phyloP scores from a whole-genome alignment of 805 yeast species.

The Wickerhamomyces subpelliculosus region DNA sequence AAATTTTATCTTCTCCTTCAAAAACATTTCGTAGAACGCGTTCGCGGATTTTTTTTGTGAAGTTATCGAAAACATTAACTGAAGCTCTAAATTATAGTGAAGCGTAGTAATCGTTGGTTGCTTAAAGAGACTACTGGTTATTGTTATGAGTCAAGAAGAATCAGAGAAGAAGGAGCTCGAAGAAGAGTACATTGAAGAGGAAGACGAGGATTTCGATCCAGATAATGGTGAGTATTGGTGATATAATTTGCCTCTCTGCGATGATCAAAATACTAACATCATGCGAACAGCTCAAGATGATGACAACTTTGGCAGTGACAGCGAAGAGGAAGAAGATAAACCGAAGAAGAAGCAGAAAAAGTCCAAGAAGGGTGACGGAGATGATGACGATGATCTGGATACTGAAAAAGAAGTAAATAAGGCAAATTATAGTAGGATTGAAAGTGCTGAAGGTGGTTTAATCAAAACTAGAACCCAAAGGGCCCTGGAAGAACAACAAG shows the following conservation, averaged over 20 bases:
- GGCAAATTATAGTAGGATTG: constrained; percentile 43
- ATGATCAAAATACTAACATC: constrained; percentile 5
- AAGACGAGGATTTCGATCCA: constrained; percentile 54
- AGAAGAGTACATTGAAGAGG: constrained; percentile 46
- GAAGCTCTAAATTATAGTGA: no score
- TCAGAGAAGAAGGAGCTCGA: constrained; percentile 19
- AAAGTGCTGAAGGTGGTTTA: constrained; percentile 52
- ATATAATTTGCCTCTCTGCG: background rate
- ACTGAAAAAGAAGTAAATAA: constrained; percentile 23
- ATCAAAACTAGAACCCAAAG: constrained; percentile 67
- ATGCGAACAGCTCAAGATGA: constrained; percentile 3
- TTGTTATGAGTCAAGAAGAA: background rate
- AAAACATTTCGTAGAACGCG: background rate
- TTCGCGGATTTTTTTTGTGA: background rate
- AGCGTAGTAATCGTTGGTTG: no score
- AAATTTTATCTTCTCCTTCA: background rate
- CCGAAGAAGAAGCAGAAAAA: constrained; percentile 18
- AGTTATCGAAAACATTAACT: no score
- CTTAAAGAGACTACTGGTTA: no score
- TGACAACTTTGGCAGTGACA: constrained; percentile 15
- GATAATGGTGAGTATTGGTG: constrained; percentile 18
- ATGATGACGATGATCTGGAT: constrained; percentile 29
- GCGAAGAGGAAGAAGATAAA: constrained; percentile 21
- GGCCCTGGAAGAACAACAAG: constrained; percentile 31
- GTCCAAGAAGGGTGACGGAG: constrained; percentile 21